Base-by-base conservation (phyloP, 495 filamentous ascomycete species). In the Trichodelitschia bisporula region DNA sequence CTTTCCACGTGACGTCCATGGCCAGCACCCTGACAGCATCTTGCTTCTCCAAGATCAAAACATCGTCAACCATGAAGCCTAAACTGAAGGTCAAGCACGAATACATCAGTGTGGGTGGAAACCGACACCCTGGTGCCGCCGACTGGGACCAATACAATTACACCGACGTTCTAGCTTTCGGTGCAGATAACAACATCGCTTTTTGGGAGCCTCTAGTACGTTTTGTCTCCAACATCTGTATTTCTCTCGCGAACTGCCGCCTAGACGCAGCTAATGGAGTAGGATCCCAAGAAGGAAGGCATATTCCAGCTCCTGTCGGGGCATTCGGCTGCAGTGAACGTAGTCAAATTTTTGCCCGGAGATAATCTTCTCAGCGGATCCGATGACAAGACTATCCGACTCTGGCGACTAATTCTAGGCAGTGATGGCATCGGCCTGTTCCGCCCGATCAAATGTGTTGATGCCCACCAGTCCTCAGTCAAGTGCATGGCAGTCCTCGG, bases 31-130 rank as follows among this genome's bases (percentile, higher is more conserved):
- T n/a, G n/a, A n/a, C n/a, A n/a, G n/a, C n/a, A n/a, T n/a, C n/a
- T n/a, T 19, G 9, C 10, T 19, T 33, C 31, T 12, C 31, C 31
- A 11, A 33, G 4, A 15, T 26, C 18, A 10, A 18, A 5, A 4
- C 20, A 13, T 26, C 20, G 9, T 18, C 4, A 4, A 33, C 16
- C 24, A 12, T 9, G 1, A 10, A 9, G 10, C 5, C 17, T 9
- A 14, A 33, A 12, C 31, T 9, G 6, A 32, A 26, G 33, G 4
- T 36, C 17, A n/a, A 30, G 18, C 12, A 15, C 28, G 59, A 66
- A 10, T 89, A 78, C 40, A 68, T 90, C 18, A 74, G 80, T 18
- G 70, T 71, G 33, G 86, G 86, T 33, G 83, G 77, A 21, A 95
- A 93, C 53, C 61, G 84, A 36, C 77, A 93, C 39, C 73, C 86